Evolutionary conservation across 306 rosid species (phyloP).

Genomic region (Trifolium pratense): DNA sequence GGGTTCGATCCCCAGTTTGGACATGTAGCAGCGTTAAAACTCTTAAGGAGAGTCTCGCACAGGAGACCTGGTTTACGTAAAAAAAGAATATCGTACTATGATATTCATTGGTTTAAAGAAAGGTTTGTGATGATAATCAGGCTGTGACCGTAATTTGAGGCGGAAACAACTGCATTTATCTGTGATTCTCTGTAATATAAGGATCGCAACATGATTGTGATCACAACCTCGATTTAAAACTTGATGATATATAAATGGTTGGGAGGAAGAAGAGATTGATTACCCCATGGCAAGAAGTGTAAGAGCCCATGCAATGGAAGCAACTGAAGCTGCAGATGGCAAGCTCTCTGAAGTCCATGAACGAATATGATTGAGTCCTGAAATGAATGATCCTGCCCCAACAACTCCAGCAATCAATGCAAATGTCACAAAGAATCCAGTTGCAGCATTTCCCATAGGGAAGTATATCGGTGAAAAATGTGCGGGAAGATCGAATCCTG

Average conservation of each 20-base stretch:
- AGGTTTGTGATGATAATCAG: background rate
- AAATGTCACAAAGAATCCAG: conserved; percentile 91
- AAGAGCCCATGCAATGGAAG: conserved; percentile 84
- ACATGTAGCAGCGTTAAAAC: too few species aligned
- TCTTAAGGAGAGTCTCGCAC: too few species aligned
- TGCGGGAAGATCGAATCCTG: conserved; percentile 70
- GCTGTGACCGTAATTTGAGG: background rate
- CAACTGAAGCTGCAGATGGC: conserved; percentile 83
- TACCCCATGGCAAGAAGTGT: conserved; percentile 98
- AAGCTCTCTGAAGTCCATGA: conserved; percentile 77
- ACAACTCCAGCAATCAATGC: conserved; percentile 87
- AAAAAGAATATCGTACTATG: too few species aligned
- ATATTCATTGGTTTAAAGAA: background rate
- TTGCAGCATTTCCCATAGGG: conserved; percentile 97
- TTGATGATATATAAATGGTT: background rate
- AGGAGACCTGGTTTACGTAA: too few species aligned
- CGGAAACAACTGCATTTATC: background rate
- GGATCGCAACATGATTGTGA: background rate
- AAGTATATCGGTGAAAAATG: conserved; percentile 93
- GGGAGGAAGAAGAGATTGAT: background rate
- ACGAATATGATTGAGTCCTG: conserved; percentile 82
- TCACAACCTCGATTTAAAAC: background rate
- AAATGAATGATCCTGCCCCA: conserved; percentile 72
- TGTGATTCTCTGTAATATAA: background rate
- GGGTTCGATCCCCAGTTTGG: too few species aligned